A percentile compares a stretch with the other conserved stretches of the same genome.
Evolutionary conservation across 2,329 filamentous ascomycete genomes (phyloP).

Genomic region (Pyrenochaeta sp.): DNA sequence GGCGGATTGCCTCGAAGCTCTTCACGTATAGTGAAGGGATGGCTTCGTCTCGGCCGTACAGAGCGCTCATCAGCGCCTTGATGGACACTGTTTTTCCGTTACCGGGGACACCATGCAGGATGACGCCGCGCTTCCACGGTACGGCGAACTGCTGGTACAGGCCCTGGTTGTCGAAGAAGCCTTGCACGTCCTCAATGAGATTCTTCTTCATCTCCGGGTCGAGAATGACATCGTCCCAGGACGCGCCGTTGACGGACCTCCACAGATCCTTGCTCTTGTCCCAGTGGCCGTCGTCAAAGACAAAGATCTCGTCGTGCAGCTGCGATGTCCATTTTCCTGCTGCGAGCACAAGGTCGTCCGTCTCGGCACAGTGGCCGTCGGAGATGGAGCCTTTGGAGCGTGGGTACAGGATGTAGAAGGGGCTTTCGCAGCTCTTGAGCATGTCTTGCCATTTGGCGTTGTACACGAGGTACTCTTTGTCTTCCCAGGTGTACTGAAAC

Average conservation of each 20-base stretch:
- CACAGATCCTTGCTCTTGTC: slow-evolving; percentile 67
- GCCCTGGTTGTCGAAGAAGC: slow-evolving; percentile 56
- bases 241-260: slow-evolving; percentile 49
- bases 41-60: slow-evolving; percentile 59
- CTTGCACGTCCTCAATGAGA: slow-evolving; percentile 67
- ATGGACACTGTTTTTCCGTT: slow-evolving; percentile 75
- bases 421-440: slow-evolving; percentile 28
- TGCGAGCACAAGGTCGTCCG: slow-evolving; percentile 61
- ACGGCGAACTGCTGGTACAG: slow-evolving; percentile 54
- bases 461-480: slow-evolving; percentile 36
- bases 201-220: slow-evolving; percentile 67
- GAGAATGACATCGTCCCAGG: slow-evolving; percentile 72
- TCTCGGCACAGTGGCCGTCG: slow-evolving; percentile 31
- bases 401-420: slow-evolving; percentile 31
- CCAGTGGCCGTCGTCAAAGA: slow-evolving; percentile 70
- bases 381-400: slow-evolving; percentile 13
- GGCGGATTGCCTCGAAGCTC: slow-evolving; percentile 53
- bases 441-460: slow-evolving; percentile 36
- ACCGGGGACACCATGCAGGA: slow-evolving; percentile 62
- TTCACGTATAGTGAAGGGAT: slow-evolving; percentile 64
- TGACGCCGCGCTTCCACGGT: slow-evolving; percentile 58
- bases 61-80: slow-evolving; percentile 70
- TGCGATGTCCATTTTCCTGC: slow-evolving; percentile 63
- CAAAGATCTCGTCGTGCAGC: slow-evolving; percentile 68
- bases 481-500: slow-evolving; percentile 39